phyloP scores from a whole-genome alignment of 495 filamentous ascomycete genomes.

The Penicillium paxilli region DNA sequence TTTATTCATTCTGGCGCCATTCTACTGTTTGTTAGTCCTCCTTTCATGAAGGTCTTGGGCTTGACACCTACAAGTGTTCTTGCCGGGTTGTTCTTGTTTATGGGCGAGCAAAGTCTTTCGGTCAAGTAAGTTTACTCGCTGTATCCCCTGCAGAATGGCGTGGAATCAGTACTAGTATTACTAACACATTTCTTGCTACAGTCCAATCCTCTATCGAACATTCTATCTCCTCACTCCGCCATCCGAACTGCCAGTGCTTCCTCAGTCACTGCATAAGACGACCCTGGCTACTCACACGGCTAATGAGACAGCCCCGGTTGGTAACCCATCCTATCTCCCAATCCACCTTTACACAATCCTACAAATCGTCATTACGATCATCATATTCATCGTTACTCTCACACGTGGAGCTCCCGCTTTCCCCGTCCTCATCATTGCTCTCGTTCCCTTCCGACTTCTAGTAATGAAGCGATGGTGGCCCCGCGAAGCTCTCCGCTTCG shows the following conservation, averaged over 20 bases:
- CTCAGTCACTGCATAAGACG: slow-evolving; percentile 33
- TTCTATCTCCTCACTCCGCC: slow-evolving; percentile 65
- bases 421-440: slow-evolving; percentile 64
- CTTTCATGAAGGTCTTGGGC: slow-evolving; percentile 68
- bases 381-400: slow-evolving; percentile 65
- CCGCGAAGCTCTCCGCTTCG: slow-evolving; percentile 59
- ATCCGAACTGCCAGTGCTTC: slow-evolving; percentile 62
- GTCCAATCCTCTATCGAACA: slow-evolving; percentile 63
- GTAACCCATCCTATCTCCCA: slow-evolving; percentile 46
- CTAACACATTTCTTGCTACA: slow-evolving; percentile 5
- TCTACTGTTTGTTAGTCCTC: slow-evolving; percentile 61
- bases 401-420: slow-evolving; percentile 66
- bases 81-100: slow-evolving; percentile 70
- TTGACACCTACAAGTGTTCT: slow-evolving; percentile 69
- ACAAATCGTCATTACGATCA: slow-evolving; percentile 60
- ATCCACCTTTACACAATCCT: slow-evolving; percentile 64
- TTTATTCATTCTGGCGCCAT: slow-evolving; percentile 65
- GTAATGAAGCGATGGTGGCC: slow-evolving; percentile 67
- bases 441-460: slow-evolving; percentile 62
- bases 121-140: slow-evolving; percentile 53
- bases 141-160: too few relatives aligned
- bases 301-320: slow-evolving; percentile 5
- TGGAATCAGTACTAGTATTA: not conserved
- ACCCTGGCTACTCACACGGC: not conserved
- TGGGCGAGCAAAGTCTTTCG: slow-evolving; percentile 70